Base-by-base conservation (phyloP, 2,329 filamentous ascomycete species). In the Huntiella abstrusa region DNA sequence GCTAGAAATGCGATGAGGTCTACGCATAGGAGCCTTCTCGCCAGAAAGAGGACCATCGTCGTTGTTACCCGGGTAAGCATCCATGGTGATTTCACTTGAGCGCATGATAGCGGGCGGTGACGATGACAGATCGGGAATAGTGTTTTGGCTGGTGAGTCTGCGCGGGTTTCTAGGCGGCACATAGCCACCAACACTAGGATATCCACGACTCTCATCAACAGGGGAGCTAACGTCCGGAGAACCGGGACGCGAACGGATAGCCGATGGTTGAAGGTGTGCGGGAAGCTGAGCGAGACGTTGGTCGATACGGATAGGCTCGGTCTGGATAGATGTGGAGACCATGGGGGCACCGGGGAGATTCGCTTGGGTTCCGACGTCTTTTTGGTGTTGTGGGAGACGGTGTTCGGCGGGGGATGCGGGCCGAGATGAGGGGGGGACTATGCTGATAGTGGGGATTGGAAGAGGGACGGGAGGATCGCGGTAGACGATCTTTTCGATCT, bases 271-370 rank as follows among this genome's bases (percentile, higher is more conserved):
- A 33, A 94, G 69, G 56, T 91, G 82, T 1, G 75, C 66, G 11
- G 85, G 84, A 19, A 94, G 67, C 53, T 77, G 78, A 51, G 80
- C 74, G 39, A 84, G 65, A 51, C 86, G 75, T 62, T 76, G 75
- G 57, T 93, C 87, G 4, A 92, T 74, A 47, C 83, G 75, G 49
- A 96, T 95, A 49, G 84, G 83, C 54, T 96, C 87, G 0, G 91
- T 98, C 64, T 98, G 91, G 49, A 87, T 64, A 22, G 43, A 46
- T 22, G 33, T 39, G 12, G 47, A 46, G 2, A 59, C 58, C 8
- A 58, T 70, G 2, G 63, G 59, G 2, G 40, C 49, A 2, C 54
- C 58, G 1, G 57, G 51, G 10, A 65, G 46, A 41, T 57, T 62
- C n/a, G 86, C 85, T 61, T 98, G 91, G 55, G 81, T 88, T 13